Evolutionary conservation across 768 basidiomycete species (phyloP).

Genomic region (Melanogaster broomeanus): DNA sequence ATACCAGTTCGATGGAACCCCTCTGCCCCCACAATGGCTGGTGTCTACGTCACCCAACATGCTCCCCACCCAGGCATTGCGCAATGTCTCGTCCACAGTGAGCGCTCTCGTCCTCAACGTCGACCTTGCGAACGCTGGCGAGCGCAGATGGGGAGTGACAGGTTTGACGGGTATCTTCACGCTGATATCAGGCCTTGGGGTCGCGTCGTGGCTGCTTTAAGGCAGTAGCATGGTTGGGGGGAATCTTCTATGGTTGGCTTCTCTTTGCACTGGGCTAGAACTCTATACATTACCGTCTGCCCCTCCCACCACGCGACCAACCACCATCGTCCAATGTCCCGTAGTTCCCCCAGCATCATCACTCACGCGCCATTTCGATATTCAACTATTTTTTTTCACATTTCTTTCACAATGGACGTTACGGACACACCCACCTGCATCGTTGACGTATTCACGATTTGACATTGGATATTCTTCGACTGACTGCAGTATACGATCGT

Average conservation of each 20-base stretch:
- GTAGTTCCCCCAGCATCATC: not conserved
- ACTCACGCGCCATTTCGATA: conserved; percentile 1
- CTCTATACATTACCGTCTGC: not conserved
- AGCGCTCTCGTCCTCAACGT: conserved; percentile 12
- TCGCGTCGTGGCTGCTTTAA: conserved; percentile 27
- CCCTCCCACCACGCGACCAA: not conserved
- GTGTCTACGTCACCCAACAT: conserved; percentile 78
- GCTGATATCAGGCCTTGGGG: conserved; percentile 18
- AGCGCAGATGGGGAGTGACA: conserved; percentile 19
- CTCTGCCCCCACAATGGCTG: conserved; percentile 70
- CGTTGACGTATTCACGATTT: conserved; percentile 12
- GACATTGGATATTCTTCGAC: conserved; percentile 1
- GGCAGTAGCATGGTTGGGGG: not conserved
- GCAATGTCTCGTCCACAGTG: conserved; percentile 48
- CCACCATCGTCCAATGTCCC: not conserved
- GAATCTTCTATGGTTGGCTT: not conserved
- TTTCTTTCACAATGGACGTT: conserved; percentile 21
- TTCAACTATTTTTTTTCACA: not conserved
- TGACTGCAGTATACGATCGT: conserved; percentile 19
- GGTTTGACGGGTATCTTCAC: conserved; percentile 11
- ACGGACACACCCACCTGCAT: conserved; percentile 21
- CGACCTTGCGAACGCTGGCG: conserved; percentile 28
- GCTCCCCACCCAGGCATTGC: conserved; percentile 72
- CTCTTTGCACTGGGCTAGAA: not conserved
- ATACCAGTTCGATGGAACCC: conserved; percentile 76